Evolutionary conservation across 768 basidiomycete genomes (phyloP).

Genomic region (Boletus reticuloceps): DNA sequence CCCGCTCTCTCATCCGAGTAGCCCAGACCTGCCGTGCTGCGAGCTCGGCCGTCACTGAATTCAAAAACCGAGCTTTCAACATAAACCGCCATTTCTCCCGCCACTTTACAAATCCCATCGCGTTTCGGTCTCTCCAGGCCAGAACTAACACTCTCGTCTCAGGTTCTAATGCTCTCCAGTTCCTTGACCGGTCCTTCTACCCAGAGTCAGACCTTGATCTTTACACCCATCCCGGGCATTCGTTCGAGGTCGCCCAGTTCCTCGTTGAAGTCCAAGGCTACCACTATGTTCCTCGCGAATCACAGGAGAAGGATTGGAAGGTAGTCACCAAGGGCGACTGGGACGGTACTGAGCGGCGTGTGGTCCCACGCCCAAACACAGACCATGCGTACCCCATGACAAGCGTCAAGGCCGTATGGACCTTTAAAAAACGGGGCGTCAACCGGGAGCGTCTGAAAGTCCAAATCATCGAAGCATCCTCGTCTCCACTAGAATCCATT

Average conservation of each 20-base stretch:
- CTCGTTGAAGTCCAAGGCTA: slow-evolving; percentile 20
- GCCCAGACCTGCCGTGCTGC: slow-evolving; percentile 22
- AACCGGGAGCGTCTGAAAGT: slow-evolving; percentile 24
- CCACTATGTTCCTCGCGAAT: not conserved
- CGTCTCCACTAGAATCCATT: slow-evolving; percentile 33
- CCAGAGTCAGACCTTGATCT: slow-evolving; percentile 50
- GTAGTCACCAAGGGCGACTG: slow-evolving; percentile 3
- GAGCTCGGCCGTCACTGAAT: slow-evolving; percentile 17
- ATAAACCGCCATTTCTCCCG: slow-evolving; percentile 35
- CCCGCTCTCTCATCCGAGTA: slow-evolving; percentile 23
- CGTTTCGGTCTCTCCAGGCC: slow-evolving; percentile 44
- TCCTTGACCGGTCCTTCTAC: slow-evolving; percentile 45
- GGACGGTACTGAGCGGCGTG: slow-evolving; percentile 19
- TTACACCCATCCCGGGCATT: slow-evolving; percentile 37
- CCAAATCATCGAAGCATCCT: slow-evolving; percentile 37
- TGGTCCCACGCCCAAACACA: fast-evolving
- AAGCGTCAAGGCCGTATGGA: slow-evolving; percentile 15
- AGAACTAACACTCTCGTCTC: slow-evolving; percentile 48
- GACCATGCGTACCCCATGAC: not conserved
- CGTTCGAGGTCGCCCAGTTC: slow-evolving; percentile 35
- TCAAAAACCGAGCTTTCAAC: slow-evolving; percentile 31
- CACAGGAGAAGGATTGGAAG: slow-evolving; percentile 22
- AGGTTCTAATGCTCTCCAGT: slow-evolving; percentile 52
- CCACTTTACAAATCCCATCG: slow-evolving; percentile 34
- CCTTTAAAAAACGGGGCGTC: slow-evolving; percentile 18